Conservation (phyloP, 306 rosid genomes). For the Cyclanthera cordifolia region DNA sequence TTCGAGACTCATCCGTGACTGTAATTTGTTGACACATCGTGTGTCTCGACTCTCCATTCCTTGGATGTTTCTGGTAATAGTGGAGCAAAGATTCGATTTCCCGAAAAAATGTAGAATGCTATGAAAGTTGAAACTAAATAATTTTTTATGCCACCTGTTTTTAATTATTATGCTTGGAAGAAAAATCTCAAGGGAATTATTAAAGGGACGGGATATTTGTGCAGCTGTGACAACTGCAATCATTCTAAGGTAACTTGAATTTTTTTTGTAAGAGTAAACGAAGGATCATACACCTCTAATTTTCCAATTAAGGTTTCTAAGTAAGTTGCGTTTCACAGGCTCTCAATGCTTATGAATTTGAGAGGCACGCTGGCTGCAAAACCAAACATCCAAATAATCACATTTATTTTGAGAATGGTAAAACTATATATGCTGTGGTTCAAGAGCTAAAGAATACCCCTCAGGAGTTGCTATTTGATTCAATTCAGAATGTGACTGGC, state of each 20-base stretch:
- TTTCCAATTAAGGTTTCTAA: constrained; percentile 19
- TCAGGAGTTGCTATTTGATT: constrained; percentile 76
- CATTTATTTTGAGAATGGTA: constrained; percentile 86
- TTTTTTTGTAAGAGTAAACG: not conserved
- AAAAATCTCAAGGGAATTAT: constrained; percentile 59
- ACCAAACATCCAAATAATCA: constrained; percentile 95
- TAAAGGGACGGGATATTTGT: constrained; percentile 85
- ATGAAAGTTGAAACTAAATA: not conserved
- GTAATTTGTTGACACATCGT: too few species aligned
- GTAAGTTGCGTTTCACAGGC: constrained; percentile 43
- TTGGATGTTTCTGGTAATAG: too few species aligned
- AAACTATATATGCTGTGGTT: constrained; percentile 79
- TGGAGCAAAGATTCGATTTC: too few species aligned
- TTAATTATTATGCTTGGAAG: constrained; percentile 32
- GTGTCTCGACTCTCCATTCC: too few species aligned
- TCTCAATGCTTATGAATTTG: constrained; percentile 94
- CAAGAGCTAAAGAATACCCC: constrained; percentile 93
- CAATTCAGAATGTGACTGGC: constrained; percentile 71
- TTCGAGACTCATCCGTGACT: too few species aligned
- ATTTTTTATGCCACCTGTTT: constrained; percentile 2
- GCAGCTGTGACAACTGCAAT: constrained; percentile 71
- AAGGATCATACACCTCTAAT: not conserved
- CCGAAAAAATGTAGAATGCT: not conserved
- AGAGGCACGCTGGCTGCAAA: constrained; percentile 89
- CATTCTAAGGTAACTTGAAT: constrained; percentile 49